A percentile compares a stretch with the other conserved stretches of the same genome.
These are phyloP conservation scores for Pleurotus cornucopiae DNA, from an alignment of 768 basidiomycete species.

Conservation along the genomic window DNA sequence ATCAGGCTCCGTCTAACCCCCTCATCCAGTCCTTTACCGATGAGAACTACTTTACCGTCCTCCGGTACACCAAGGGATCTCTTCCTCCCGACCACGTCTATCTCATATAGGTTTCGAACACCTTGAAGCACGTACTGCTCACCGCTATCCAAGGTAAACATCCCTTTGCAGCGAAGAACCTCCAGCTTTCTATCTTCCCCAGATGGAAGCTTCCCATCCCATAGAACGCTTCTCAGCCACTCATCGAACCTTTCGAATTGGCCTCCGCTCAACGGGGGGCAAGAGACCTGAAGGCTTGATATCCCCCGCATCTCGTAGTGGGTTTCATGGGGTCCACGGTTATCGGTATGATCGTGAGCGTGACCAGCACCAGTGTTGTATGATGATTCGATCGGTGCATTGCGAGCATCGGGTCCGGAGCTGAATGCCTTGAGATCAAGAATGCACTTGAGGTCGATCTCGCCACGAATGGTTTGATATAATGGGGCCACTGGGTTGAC, in stretches of 20 bases:
- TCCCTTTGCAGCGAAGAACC: conserved; percentile 86
- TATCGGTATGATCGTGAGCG: conserved; percentile 24
- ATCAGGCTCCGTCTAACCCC: conserved; percentile 52
- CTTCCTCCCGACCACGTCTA: conserved; percentile 41
- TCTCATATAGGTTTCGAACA: conserved; percentile 87
- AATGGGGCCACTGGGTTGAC: conserved; percentile 82
- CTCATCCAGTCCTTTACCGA: conserved; percentile 74
- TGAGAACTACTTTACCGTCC: conserved; percentile 79
- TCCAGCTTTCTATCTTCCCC: conserved; percentile 33
- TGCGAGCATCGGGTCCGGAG: conserved; percentile 16
- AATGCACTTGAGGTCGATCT: conserved; percentile 72
- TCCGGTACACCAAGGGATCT: conserved; percentile 48
- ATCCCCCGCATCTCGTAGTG: conserved; percentile 82
- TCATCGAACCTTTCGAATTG: conserved; percentile 59
- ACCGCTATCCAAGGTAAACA: conserved; percentile 54
- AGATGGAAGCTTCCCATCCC: conserved; percentile 63
- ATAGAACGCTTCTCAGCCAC: conserved; percentile 80
- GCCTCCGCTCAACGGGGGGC: conserved; percentile 50
- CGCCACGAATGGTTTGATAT: conserved; percentile 63
- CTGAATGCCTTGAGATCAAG: conserved; percentile 81
- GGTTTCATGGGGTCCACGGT: conserved; percentile 29
- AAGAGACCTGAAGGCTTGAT: conserved; percentile 68
- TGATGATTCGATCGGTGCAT: background rate
- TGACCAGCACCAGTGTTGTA: conserved; percentile 18
- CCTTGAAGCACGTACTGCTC: conserved; percentile 81